Evolutionary conservation across 2,329 filamentous ascomycete genomes (phyloP), one percentile per base, ranked within the genome.

Genomic region (Rhynchosporium secalis): DNA sequence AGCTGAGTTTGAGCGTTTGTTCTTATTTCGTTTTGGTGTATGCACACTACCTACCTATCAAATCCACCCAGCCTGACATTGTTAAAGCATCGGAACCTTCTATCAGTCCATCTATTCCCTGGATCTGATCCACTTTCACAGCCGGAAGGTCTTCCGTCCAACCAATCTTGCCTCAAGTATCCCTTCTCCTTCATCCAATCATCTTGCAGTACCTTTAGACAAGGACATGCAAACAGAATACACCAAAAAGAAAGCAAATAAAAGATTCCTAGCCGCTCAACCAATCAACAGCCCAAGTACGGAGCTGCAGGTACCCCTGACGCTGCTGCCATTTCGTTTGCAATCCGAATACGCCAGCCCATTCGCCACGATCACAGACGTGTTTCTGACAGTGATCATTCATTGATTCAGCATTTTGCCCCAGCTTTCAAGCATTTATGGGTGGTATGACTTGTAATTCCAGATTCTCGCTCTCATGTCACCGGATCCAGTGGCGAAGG

Each of bases 381-480:
- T 55, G 29, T 48, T 60, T 49, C 49, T 41, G 41, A 29, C 48
- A 15, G 48, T 38, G 45, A 31, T 49, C 58, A 40, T 40, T 56
- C 40, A 43, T 45, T 45, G 13, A 45, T 46, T 8, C 20, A 40
- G 45, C 38, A 46, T 46, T 20, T 45, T 45, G 10, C 9, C 9
- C 15, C n/a, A 2, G 6, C 26, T 40, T 28, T 36, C 5, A 36
- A 6, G 26, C 36, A 20, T 7, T 55, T 47, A 59, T 49, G 55
- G 58, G 43, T 62, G 61, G 38, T 68, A 66, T 8, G 66, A 62
- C 60, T 84, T 82, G 73, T 90, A 97, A 71, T 90, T 92, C 95
- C 95, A 99, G 78, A 99, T 98, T 73, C 95, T 88, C 60, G 95
- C 95, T 75, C 94, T 90, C 91, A 96, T 96, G 75, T 99, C 95